Evolutionary conservation across 2,329 filamentous ascomycete genomes (phyloP), one percentile per base, ranked within the genome.

Genomic region (Claviceps sorghi): DNA sequence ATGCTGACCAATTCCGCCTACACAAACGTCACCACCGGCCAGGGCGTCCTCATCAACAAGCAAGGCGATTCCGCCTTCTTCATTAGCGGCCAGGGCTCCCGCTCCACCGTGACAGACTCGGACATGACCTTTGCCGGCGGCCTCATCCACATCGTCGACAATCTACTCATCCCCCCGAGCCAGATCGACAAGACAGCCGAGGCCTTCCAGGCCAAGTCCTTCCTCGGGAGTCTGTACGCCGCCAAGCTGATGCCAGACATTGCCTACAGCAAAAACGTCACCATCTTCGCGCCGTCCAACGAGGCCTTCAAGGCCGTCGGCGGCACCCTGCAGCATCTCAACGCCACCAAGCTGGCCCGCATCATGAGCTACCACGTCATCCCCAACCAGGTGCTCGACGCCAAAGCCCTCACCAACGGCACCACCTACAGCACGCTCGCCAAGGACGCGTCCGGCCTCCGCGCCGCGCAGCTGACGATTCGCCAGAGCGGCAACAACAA

Each of bases 321-420:
- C 52, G 77, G 72, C 49, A 67, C 73, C 29, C 60, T 80, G 11
- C 62, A 65, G 30, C 71, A 72, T 53, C 63, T 82, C 32, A 70
- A 69, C 26, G 61, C 65, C 0, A 63, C 71, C 4, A 64, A 78
- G 15, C 68, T 84, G 1, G 63, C 70, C 2, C 64, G 63, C 30
- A 72, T 86, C 49, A 70, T 86, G 36, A 66, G 72, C 29, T 87
- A 87, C 66, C 83, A 88, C 62, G 72, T 86, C 50, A 66, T 86
- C 45, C 71, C 73, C n/a, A 72, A 69, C 50, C 67, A 68, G 7
- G 71, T 82, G 1, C 64, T 73, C 2, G 80, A 80, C 60, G 77
- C 74, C 19, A 65, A 68, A 1, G 54, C 59, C 40, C 63, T 74
- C 19, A 57, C 68, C 67, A 51, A 64, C 54, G 56, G 59, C 46